Evolutionary conservation across 345 rosid genomes (phyloP).

Genomic region (Brassica incana): DNA sequence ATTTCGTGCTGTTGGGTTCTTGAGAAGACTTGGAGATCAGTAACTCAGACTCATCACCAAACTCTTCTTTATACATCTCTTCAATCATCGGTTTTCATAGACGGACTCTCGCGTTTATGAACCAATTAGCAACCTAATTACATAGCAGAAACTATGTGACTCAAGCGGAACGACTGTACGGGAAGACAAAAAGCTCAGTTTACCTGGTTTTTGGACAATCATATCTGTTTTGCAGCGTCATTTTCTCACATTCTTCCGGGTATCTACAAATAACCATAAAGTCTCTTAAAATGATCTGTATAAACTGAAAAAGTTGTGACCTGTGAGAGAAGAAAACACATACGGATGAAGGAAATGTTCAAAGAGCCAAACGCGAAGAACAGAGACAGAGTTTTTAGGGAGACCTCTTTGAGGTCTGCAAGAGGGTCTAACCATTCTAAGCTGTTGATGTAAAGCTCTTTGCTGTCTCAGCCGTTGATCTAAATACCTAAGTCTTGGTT

Average conservation of each 20-base stretch:
- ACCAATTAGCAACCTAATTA: constrained; percentile 67
- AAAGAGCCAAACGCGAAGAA: constrained; percentile 95
- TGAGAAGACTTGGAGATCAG: constrained; percentile 53
- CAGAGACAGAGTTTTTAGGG: constrained; percentile 85
- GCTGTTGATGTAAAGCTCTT: constrained; percentile 87
- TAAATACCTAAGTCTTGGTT: constrained; percentile 67
- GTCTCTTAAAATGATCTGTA: background rate
- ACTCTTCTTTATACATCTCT: too few relatives aligned
- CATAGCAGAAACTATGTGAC: background rate
- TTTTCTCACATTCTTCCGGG: constrained; percentile 91
- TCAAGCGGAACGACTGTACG: constrained; percentile 3
- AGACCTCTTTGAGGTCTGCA: constrained; percentile 99
- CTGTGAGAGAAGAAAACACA: constrained; percentile 26
- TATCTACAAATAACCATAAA: constrained; percentile 51
- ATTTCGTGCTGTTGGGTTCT: constrained; percentile 27
- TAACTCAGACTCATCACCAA: constrained; percentile 46
- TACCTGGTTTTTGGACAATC: constrained; percentile 94
- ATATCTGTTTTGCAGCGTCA: constrained; percentile 86
- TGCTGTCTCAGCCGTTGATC: constrained; percentile 92
- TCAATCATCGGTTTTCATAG: too few relatives aligned
- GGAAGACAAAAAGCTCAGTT: background rate
- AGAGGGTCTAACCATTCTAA: constrained; percentile 81
- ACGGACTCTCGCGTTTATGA: too few relatives aligned
- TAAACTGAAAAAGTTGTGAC: background rate
- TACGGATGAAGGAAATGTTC: constrained; percentile 98